These are phyloP conservation scores for Salmacisia buchloeana DNA, from an alignment of 1,284 basidiomycete species.

Conservation along the genomic window DNA sequence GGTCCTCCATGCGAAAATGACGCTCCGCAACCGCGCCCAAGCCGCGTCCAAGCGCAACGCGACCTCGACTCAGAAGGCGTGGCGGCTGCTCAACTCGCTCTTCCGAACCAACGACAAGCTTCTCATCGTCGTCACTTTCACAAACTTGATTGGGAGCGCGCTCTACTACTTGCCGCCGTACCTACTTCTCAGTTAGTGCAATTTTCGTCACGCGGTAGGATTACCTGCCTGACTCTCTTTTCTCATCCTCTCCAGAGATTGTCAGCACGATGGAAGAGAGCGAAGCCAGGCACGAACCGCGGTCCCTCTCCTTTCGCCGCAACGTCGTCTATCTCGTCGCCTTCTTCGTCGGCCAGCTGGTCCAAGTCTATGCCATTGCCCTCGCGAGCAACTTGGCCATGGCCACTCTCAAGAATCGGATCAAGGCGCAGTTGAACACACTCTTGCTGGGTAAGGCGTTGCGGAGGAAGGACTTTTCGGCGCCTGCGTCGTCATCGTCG, in stretches of 20 bases:
- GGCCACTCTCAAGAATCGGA: neutral
- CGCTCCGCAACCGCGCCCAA: neutral
- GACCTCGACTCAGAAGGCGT: neutral
- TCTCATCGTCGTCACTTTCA: neutral
- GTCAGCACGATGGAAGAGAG: neutral
- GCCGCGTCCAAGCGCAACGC: neutral
- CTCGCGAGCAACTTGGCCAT: neutral
- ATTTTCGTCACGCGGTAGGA: neutral
- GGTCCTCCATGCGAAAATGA: constrained; percentile 5
- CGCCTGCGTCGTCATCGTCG: neutral
- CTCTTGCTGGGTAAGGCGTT: neutral
- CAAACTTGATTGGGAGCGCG: neutral
- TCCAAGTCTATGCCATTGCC: neutral
- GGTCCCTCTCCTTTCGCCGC: neutral
- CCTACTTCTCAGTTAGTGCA: neutral
- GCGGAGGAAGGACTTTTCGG: neutral
- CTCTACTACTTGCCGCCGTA: neutral
- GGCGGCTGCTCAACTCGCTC: neutral
- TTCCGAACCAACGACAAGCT: neutral
- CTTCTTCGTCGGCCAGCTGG: constrained; percentile 5
- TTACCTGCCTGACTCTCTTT: neutral
- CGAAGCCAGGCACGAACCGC: neutral
- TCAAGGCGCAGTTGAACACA: neutral
- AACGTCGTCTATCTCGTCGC: constrained; percentile 1
- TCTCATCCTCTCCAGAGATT: neutral